Evolutionary conservation across 345 rosid species (phyloP).

Genomic region (Raphanus sativus): DNA sequence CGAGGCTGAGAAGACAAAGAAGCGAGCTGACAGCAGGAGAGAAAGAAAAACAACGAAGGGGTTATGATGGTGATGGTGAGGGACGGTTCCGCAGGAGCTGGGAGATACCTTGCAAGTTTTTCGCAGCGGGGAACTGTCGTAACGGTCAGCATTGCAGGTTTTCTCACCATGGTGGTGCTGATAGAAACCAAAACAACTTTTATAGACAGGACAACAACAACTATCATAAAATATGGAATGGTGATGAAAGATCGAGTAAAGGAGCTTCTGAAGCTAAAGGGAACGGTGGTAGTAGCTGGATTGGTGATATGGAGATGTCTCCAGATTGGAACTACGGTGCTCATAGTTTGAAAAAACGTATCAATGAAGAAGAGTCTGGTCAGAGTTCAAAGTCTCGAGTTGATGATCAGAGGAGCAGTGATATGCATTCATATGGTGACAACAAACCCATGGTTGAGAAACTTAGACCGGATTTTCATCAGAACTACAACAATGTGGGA

Average conservation of each 20-base stretch:
- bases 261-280: constrained; percentile 45
- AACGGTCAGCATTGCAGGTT: constrained; percentile 79
- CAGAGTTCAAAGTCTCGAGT: constrained; percentile 36
- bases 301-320: constrained; percentile 74
- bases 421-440: constrained; percentile 27
- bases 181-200: constrained; percentile 44
- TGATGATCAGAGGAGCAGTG: constrained; percentile 15
- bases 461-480: constrained; percentile 12
- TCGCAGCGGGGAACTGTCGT: constrained; percentile 82
- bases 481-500: constrained; percentile 4
- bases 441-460: constrained; percentile 29
- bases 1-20: constrained; percentile 36
- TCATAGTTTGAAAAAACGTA: constrained; percentile 38
- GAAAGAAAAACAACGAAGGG: constrained; percentile 48
- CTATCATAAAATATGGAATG: too few relatives aligned
- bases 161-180: constrained; percentile 56
- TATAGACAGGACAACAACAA: constrained; percentile 31
- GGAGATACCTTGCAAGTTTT: constrained; percentile 72
- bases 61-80: constrained; percentile 39
- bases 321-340: constrained; percentile 76
- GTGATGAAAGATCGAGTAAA: constrained; percentile 29
- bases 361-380: constrained; percentile 46
- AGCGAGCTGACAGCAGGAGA: constrained; percentile 41
- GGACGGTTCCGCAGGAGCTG: constrained; percentile 48
- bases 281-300: constrained; percentile 42